Percentiles rank a stretch among this genome's conserved stretches.
Conservation (phyloP, 2,329 filamentous ascomycete genomes). For the Penicillium sp. region DNA sequence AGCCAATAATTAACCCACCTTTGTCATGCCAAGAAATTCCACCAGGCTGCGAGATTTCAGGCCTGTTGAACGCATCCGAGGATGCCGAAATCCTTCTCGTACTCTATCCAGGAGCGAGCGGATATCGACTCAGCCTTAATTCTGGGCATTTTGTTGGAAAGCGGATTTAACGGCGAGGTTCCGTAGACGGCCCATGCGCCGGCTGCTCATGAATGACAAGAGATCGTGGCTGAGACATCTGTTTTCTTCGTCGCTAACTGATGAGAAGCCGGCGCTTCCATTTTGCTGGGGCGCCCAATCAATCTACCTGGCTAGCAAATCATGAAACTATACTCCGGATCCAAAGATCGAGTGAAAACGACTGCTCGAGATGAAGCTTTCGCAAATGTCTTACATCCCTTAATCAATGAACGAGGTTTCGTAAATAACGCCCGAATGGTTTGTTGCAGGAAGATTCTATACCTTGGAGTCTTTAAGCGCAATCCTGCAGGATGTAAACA, state of each 20-base stretch:
- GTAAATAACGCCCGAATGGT: no score
- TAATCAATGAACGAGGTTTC: no score
- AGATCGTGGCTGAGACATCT: slow-evolving; percentile 1
- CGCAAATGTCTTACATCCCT: background rate
- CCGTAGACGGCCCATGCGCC: background rate
- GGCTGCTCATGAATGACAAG: background rate
- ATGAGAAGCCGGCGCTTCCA: background rate
- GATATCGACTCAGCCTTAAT: background rate
- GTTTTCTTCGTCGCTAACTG: background rate
- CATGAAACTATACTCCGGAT: background rate
- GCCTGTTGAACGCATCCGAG: background rate
- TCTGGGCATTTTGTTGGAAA: background rate
- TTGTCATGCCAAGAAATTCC: background rate
- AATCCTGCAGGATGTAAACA: no score
- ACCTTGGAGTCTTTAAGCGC: no score
- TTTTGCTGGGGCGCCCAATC: background rate
- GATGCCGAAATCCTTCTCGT: background rate
- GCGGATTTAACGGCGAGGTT: background rate
- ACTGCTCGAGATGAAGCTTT: background rate
- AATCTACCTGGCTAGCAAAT: background rate
- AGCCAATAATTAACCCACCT: background rate
- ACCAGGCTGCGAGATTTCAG: background rate
- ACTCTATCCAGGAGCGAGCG: background rate
- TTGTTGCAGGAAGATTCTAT: no score
- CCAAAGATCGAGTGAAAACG: background rate